These are phyloP conservation scores for Cyberlindnera japonica DNA, from an alignment of 805 yeast genomes.

Conservation along the genomic window DNA sequence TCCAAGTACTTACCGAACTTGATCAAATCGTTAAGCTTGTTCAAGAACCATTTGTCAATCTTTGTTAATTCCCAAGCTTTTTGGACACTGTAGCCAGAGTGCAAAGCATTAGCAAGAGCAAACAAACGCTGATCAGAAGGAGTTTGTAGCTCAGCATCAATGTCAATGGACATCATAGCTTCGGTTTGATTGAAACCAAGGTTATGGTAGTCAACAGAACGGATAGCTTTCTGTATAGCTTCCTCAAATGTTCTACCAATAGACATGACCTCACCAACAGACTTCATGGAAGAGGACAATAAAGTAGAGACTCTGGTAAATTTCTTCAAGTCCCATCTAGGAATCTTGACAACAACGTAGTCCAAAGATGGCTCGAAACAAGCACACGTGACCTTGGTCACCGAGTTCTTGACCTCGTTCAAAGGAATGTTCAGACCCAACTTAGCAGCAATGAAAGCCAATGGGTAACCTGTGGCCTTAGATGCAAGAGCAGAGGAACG, in stretches of 20 bases:
- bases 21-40: slow-evolving; percentile 72
- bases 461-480: slow-evolving; percentile 97
- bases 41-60: slow-evolving; percentile 93
- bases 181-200: slow-evolving; percentile 76
- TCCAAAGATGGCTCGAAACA: slow-evolving; percentile 96
- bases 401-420: slow-evolving; percentile 94
- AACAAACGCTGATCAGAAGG: slow-evolving; percentile 97
- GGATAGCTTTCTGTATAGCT: slow-evolving; percentile 93
- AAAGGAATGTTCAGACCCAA: slow-evolving; percentile 91
- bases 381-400: slow-evolving; percentile 93
- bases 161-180: slow-evolving; percentile 85
- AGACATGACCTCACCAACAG: slow-evolving; percentile 99
- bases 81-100: slow-evolving; percentile 88
- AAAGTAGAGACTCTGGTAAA: slow-evolving; percentile 93
- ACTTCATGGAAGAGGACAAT: slow-evolving; percentile 95
- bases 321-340: slow-evolving; percentile 96
- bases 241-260: slow-evolving; percentile 98
- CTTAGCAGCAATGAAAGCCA: slow-evolving; percentile 98
- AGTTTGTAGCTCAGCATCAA: slow-evolving; percentile 71
- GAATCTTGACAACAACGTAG: slow-evolving; percentile 94
- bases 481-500: slow-evolving; percentile 98
- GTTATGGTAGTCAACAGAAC: slow-evolving; percentile 96
- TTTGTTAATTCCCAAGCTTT: slow-evolving; percentile 86
- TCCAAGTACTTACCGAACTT: slow-evolving; percentile 86
- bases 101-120: slow-evolving; percentile 95